Conservation (phyloP, 257 asterid genomes). For the Mitragyna speciosa region DNA sequence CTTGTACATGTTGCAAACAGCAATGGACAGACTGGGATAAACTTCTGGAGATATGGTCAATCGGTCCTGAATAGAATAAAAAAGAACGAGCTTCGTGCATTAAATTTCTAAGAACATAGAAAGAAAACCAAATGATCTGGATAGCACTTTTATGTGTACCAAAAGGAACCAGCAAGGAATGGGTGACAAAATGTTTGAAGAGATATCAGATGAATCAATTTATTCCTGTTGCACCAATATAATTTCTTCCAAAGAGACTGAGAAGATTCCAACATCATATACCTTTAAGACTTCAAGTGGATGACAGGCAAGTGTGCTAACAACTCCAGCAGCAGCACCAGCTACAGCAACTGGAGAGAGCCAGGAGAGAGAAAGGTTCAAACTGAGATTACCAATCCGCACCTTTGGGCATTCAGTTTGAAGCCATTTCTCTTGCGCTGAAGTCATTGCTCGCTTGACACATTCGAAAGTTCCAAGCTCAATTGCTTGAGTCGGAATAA, state of each 20-base stretch:
- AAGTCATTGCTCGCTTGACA: slow-evolving; percentile 78
- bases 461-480: slow-evolving; percentile 92
- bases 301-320: slow-evolving; percentile 87
- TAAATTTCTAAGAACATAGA: neutral
- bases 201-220: neutral
- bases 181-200: neutral
- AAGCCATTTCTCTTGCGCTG: slow-evolving; percentile 66
- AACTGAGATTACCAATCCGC: slow-evolving; percentile 51
- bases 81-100: neutral
- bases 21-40: slow-evolving; percentile 72
- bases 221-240: neutral
- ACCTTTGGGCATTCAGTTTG: slow-evolving; percentile 43
- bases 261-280: neutral
- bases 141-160: neutral
- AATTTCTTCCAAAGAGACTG: neutral
- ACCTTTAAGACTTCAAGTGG: slow-evolving; percentile 99
- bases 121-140: neutral
- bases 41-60: slow-evolving; percentile 78
- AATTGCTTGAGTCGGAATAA: slow-evolving; percentile 90
- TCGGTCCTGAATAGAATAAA: slow-evolving; percentile 63
- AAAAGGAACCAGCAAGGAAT: neutral
- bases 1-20: slow-evolving; percentile 59
- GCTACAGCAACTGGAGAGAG: slow-evolving; percentile 88
- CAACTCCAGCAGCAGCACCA: slow-evolving; percentile 96
- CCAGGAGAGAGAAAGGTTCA: slow-evolving; percentile 66